Evolutionary conservation across 1,284 basidiomycete genomes (phyloP), one percentile per base, ranked within the genome.

Genomic region (Hypsizygus ulmarius): DNA sequence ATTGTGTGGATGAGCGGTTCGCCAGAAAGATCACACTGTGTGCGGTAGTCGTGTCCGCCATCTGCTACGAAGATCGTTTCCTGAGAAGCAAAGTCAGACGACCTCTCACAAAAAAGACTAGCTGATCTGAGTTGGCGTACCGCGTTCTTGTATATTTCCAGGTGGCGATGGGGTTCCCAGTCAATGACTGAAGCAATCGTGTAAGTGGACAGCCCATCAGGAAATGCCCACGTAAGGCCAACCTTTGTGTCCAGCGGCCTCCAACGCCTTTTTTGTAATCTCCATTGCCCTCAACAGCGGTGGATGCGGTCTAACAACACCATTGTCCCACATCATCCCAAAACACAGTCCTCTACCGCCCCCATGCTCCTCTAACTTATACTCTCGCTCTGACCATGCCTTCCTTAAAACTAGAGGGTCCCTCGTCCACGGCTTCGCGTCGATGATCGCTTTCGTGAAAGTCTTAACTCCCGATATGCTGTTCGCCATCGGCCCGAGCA

Each of bases 401-500:
- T 89, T 85, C 21, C 78, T 73, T 5, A 84, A 60, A 6, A 77
- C 76, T 16, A 81, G 65, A 1, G 89, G 85, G 57, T 66, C 63
- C 18, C 56, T 54, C 1, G 52, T 57, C 90, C 90, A 92, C 0
- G 87, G 87, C 54, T 80, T 72, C 3, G 69, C 61, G 42, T 72
- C 72, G 11, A 84, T 62, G n/a, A 89, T 73, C 0, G 79, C 75
- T 59, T 82, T 78, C 59, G 79, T 78, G 67, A 90, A 91, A 0
- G 73, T 62, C 59, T 81, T 82, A 42, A 91, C 60, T 3, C 81
- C 84, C 12, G 70, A 75, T 29, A 92, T 57, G 5, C 76, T 78
- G 32, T 73, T 72, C 2, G 81, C 72, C 63, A 93, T 74, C 1
- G 90, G 90, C 0, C 90, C 90, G 5, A 90, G 71, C 42, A 90